Conservation (phyloP, 345 rosid species). For the Eucalyptus camaldulensis region DNA sequence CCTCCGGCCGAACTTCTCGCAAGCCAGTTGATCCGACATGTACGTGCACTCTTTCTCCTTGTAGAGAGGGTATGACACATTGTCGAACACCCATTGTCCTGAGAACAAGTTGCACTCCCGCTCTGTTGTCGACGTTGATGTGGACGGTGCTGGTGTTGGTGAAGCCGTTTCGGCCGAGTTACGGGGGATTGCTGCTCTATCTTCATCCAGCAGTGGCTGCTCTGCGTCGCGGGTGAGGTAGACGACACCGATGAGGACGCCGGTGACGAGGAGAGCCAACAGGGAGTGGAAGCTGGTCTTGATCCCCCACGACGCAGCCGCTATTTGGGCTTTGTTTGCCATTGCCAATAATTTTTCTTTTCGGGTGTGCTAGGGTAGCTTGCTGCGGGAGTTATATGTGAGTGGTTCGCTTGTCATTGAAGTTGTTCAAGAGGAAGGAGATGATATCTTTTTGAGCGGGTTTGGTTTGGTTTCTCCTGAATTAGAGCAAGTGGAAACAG, state of each 20-base stretch:
- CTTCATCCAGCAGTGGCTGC: neutral
- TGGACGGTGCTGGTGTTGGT: neutral
- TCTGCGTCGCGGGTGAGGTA: constrained; percentile 22
- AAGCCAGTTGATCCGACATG: constrained; percentile 77
- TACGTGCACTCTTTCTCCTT: constrained; percentile 69
- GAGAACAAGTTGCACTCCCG: constrained; percentile 48
- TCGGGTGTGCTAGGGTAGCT: neutral
- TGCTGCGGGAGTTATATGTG: neutral
- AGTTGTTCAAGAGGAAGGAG: neutral
- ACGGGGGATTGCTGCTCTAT: neutral
- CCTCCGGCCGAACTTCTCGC: constrained; percentile 76
- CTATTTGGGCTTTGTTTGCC: neutral
- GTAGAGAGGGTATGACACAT: constrained; percentile 57
- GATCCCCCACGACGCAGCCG: neutral
- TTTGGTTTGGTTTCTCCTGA: neutral
- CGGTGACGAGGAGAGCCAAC: constrained; percentile 36
- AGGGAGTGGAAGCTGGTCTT: constrained; percentile 40
- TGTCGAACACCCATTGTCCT: constrained; percentile 75
- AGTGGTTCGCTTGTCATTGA: neutral
- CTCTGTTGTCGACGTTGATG: neutral
- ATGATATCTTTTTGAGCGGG: neutral
- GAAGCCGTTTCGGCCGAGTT: neutral
- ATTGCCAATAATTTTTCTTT: neutral
- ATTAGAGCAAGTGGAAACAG: neutral
- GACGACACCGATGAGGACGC: constrained; percentile 20